Percentiles rank a stretch among this genome's conserved stretches.
Conservation (phyloP, 768 basidiomycete species). For the Suillus fuscotomentosus region DNA sequence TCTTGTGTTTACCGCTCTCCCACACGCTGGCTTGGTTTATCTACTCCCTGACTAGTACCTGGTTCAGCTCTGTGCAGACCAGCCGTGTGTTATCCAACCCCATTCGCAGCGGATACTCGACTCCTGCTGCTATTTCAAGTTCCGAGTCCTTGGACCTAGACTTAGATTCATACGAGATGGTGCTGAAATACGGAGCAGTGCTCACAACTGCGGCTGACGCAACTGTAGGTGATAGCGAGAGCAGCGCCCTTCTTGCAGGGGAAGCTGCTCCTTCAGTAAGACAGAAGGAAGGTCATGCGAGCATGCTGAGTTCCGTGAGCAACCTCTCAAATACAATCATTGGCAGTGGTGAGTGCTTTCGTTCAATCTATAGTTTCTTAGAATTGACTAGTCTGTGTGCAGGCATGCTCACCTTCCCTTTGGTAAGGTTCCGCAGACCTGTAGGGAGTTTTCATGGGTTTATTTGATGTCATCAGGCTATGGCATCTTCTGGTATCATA, state of each 20-base stretch:
- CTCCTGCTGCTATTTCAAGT: not conserved
- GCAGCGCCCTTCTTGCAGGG: constrained; percentile 56
- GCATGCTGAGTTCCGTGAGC: constrained; percentile 64
- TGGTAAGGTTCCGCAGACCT: constrained; percentile 45
- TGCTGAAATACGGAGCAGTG: constrained; percentile 65
- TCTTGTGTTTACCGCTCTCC: constrained; percentile 1
- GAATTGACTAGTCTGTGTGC: constrained; percentile 5
- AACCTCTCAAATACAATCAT: constrained; percentile 91
- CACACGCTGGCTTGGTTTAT: constrained; percentile 6
- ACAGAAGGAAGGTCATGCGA: constrained; percentile 64
- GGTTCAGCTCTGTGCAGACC: not conserved
- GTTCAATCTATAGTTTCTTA: not conserved
- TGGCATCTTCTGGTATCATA: constrained; percentile 87
- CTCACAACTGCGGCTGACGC: constrained; percentile 29
- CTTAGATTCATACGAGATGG: constrained; percentile 54
- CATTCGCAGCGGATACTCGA: not conserved
- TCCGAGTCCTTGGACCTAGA: constrained; percentile 3
- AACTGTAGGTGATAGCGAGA: constrained; percentile 40
- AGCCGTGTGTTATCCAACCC: not conserved
- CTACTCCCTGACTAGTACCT: not conserved
- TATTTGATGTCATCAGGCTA: constrained; percentile 50
- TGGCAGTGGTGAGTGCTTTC: constrained; percentile 66
- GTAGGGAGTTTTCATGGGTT: not conserved
- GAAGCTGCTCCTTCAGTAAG: constrained; percentile 22
- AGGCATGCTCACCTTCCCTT: constrained; percentile 89